A percentile compares a stretch with the other conserved stretches of the same genome.
phyloP scores from a whole-genome alignment of 768 basidiomycete genomes.

The Boletus reticulatus region DNA sequence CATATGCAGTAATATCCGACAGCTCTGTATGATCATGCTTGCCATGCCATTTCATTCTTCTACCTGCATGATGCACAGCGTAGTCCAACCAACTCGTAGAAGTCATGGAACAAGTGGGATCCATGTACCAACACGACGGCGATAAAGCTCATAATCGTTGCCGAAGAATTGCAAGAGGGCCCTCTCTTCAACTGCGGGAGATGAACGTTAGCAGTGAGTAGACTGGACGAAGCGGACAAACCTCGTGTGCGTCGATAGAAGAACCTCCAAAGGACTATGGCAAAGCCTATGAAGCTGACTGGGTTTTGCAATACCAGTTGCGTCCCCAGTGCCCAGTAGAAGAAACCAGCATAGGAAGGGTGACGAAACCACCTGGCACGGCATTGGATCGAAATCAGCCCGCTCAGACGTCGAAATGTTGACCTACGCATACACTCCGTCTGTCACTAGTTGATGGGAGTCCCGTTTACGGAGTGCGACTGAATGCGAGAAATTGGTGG shows the following conservation, averaged over 20 bases:
- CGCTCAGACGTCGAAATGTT: neutral
- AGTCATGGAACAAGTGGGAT: conserved; percentile 80
- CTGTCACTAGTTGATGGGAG: conserved; percentile 78
- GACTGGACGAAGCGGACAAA: conserved; percentile 35
- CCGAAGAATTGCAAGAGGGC: conserved; percentile 88
- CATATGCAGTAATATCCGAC: conserved; percentile 21
- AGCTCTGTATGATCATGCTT: conserved; percentile 29
- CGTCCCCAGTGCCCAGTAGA: conserved; percentile 96
- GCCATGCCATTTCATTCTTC: conserved; percentile 15
- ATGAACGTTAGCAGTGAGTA: conserved; percentile 1
- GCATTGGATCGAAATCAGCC: neutral
- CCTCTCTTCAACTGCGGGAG: conserved; percentile 69
- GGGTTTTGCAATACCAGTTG: conserved; percentile 91
- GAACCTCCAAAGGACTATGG: conserved; percentile 76
- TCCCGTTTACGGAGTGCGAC: conserved; percentile 74
- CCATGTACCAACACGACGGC: conserved; percentile 73
- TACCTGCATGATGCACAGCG: neutral
- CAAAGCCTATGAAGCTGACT: conserved; percentile 64
- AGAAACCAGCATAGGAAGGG: conserved; percentile 96
- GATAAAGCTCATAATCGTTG: conserved; percentile 76
- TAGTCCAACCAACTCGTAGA: neutral
- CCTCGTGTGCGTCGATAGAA: conserved; percentile 80
- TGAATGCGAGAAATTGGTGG: conserved; percentile 89
- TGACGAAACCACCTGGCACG: conserved; percentile 61
- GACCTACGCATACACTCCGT: conserved; percentile 84